phyloP scores from a whole-genome alignment of 2,329 filamentous ascomycete species.

The Beauveria bassiana region DNA sequence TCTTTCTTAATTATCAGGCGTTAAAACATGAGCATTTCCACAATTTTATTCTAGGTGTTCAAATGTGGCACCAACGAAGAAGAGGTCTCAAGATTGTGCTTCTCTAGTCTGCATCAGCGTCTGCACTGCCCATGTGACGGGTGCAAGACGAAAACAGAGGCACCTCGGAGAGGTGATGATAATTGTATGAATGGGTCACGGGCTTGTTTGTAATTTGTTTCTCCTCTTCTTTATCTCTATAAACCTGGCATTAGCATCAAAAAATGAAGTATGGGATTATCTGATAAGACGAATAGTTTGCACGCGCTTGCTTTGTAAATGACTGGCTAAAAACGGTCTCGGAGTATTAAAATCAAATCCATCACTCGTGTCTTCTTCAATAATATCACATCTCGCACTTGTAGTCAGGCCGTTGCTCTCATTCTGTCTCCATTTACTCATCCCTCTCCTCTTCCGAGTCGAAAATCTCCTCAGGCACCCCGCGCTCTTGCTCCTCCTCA shows the following conservation, averaged over 20 bases:
- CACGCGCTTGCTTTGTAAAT: neutral
- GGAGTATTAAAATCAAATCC: neutral
- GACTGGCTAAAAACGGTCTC: neutral
- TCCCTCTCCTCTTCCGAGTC: slow-evolving; percentile 30
- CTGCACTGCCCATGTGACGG: neutral
- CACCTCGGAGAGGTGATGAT: neutral
- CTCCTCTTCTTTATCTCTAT: neutral
- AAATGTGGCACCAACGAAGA: neutral
- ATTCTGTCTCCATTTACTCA: neutral
- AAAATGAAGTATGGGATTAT: neutral
- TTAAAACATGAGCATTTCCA: neutral
- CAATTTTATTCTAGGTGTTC: neutral
- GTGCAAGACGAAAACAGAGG: neutral
- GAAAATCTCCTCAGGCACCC: slow-evolving; percentile 15
- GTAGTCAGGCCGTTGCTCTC: neutral
- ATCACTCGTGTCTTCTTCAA: neutral
- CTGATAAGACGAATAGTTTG: neutral
- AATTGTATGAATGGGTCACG: slow-evolving; percentile 1
- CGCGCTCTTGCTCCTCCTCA: slow-evolving; percentile 16
- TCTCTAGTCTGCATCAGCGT: neutral
- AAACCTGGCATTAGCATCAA: slow-evolving; percentile 7
- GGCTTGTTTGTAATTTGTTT: neutral
- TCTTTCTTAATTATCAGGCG: slow-evolving; percentile 55
- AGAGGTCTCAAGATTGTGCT: neutral
- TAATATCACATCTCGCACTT: neutral